Percentiles rank a stretch among this genome's conserved stretches.
phyloP scores from a whole-genome alignment of 228 moss, liverwort and hornwort species.

The Sphagnum fallax region DNA sequence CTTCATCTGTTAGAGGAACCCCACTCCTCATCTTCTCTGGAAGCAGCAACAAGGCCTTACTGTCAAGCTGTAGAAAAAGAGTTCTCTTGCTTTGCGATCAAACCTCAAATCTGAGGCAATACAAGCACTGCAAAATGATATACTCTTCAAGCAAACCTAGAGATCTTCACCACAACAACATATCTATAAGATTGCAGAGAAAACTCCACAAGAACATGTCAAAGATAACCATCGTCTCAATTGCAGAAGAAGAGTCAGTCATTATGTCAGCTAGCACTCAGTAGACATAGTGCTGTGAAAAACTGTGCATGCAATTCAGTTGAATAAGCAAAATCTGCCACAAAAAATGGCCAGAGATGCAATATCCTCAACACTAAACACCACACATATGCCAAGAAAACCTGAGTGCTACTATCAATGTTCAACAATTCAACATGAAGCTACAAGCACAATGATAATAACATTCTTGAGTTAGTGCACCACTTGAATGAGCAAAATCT shows the following conservation, averaged over 20 bases:
- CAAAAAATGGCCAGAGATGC: not conserved
- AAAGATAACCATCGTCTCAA: no score
- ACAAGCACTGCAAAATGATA: not conserved
- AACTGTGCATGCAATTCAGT: not conserved
- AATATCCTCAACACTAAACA: no score
- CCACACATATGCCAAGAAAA: no score
- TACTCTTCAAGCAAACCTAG: not conserved
- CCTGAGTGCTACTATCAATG: no score
- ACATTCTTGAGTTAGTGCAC: not conserved
- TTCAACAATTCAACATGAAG: no score
- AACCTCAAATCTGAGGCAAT: not conserved
- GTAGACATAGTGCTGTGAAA: not conserved
- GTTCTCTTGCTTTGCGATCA: not conserved
- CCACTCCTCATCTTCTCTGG: constrained; percentile 81
- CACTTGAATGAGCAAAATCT: not conserved
- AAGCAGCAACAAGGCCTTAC: constrained; percentile 1
- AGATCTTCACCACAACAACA: not conserved
- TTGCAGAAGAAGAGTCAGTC: no score
- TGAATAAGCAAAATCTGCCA: not conserved
- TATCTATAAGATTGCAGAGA: no score
- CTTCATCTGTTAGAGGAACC: constrained; percentile 54
- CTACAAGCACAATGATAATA: not conserved
- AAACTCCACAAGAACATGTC: constrained; percentile 1
- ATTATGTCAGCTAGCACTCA: no score
- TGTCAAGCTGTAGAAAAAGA: not conserved